Conservation (phyloP, 2,329 filamentous ascomycete genomes). For the Beauveria rudraprayagi region DNA sequence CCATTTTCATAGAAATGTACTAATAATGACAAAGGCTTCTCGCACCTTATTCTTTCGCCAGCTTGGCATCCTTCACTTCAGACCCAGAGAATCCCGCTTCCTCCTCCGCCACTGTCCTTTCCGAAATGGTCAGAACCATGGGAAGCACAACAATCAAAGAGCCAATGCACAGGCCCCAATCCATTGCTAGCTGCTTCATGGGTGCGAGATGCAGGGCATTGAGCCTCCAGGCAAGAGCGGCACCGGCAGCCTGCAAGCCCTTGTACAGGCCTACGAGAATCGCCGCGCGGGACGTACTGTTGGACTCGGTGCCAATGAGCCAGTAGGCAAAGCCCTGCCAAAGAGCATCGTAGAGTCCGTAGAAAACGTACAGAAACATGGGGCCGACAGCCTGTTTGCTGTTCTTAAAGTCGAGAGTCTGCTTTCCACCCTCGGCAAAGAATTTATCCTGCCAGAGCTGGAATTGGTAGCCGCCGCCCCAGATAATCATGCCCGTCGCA, state of each 20-base stretch:
- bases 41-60: constrained; percentile 6
- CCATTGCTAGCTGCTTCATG: constrained; percentile 36
- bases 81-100: constrained; percentile 16
- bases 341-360: constrained; percentile 58
- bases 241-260: constrained; percentile 34
- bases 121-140: constrained; percentile 30
- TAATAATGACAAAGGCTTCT: neutral
- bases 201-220: constrained; percentile 27
- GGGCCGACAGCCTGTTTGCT: constrained; percentile 48
- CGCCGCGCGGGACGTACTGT: constrained; percentile 32
- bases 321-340: constrained; percentile 62
- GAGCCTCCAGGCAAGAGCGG: constrained; percentile 38
- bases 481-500: constrained; percentile 42
- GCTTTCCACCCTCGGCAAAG: constrained; percentile 29
- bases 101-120: constrained; percentile 19
- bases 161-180: constrained; percentile 38
- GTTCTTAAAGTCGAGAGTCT: constrained; percentile 39
- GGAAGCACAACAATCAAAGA: constrained; percentile 34
- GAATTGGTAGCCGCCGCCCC: constrained; percentile 57
- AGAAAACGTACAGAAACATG: constrained; percentile 64
- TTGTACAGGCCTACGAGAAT: constrained; percentile 40
- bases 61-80: constrained; percentile 13
- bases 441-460: constrained; percentile 46
- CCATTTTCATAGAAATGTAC: neutral
- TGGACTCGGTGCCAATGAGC: constrained; percentile 40